Evolutionary conservation across 768 basidiomycete species (phyloP), one percentile per base, ranked within the genome.

Genomic region (Lentinula detonsa): DNA sequence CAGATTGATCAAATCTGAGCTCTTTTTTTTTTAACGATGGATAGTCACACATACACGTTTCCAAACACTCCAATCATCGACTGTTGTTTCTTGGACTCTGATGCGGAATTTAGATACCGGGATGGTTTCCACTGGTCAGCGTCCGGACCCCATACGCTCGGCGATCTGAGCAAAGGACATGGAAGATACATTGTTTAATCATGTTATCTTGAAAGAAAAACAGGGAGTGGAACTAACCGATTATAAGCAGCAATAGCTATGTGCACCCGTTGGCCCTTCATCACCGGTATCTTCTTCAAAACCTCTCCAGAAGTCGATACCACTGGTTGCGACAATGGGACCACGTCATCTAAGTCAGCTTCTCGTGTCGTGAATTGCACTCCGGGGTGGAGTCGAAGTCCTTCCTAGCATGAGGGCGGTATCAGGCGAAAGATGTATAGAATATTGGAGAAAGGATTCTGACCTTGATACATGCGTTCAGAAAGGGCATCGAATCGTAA

Each of bases 301-400:
- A 70, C 53, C 51, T 74, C 65, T 11, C 78, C 79, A 0, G 69
- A 69, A 28, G 66, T 65, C n/a, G 73, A 73, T 42, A 61, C 64
- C 31, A 78, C 68, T 13, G 76, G 74, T 56, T 67, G 66, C 9
- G 75, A 70, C 34, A 84, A 73, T 4, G 83, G 78, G 43, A 84
- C 65, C 16, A 67, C 59, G 54, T 80, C 76, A 61, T 83, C 81
- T 46, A 67, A 61, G 4, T 61, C 62, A 1, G 80, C 70, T 50
- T 70, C 65, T 15, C 79, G 72, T 48, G 71, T 64, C 18, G 70
- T 71, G 21, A 70, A 67, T 33, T 69, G 69, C 8, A 71, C 65
- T 15, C 70, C 71, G 49, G 76, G 73, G 60, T 74, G 71, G 57
- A 68, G 66, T 52, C 74, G 65, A 55, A 73, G 56, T 7, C 65